Conservation (phyloP, 2,329 filamentous ascomycete species). For the Colletotrichum sp. region DNA sequence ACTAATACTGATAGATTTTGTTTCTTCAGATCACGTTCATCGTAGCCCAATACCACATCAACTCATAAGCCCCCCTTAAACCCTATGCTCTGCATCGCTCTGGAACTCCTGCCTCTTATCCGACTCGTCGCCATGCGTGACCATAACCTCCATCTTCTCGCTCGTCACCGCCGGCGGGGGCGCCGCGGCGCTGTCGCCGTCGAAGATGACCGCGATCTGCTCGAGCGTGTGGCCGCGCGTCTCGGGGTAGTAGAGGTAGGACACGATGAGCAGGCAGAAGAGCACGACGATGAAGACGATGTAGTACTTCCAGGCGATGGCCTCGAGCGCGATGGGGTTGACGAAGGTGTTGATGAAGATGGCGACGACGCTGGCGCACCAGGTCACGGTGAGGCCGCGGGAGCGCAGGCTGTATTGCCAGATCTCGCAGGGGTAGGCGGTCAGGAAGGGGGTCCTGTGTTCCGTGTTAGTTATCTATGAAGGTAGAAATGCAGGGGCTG, state of each 20-base stretch:
- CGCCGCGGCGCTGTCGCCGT: constrained; percentile 4
- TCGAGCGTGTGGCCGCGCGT: constrained; percentile 17
- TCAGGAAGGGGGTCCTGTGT: background rate
- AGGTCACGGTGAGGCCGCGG: constrained; percentile 5
- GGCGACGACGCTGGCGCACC: constrained; percentile 9
- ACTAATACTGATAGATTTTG: background rate
- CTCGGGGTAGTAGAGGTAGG: constrained; percentile 15
- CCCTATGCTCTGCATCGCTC: background rate
- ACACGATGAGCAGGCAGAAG: background rate
- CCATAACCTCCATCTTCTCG: constrained; percentile 8
- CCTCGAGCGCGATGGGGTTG: constrained; percentile 47
- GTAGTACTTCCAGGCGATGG: constrained; percentile 49
- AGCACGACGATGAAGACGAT: constrained; percentile 45
- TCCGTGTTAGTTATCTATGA: background rate
- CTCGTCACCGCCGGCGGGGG: background rate
- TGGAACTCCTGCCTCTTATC: background rate
- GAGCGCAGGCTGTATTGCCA: constrained; percentile 15
- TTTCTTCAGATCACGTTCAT: no score
- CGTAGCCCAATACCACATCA: background rate
- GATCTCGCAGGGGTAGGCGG: constrained; percentile 16
- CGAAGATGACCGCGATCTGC: constrained; percentile 18
- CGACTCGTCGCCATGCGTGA: background rate
- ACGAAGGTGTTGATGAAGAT: constrained; percentile 36
- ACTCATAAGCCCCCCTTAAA: background rate
- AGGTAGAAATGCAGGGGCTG: no score